Evolutionary conservation across 306 rosid genomes (phyloP).

Genomic region (apple (Malus domestica)): ASM211411v1 NC_041790.1:6309501-6310000

Average conservation of each 20-base stretch:
- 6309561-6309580: constrained; percentile 21
- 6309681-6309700: neutral
- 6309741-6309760: neutral
- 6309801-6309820: neutral
- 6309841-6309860: constrained; percentile 22
- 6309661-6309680: constrained; percentile 2
- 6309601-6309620: constrained; percentile 18
- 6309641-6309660: neutral
- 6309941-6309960: constrained; percentile 1
- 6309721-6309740: constrained; percentile 8
- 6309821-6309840: constrained; percentile 24
- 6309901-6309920: neutral
- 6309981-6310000: constrained; percentile 36
- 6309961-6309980: constrained; percentile 25
- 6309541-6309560: neutral
- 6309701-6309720: neutral
- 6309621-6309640: constrained; percentile 3
- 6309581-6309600: neutral
- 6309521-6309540: neutral
- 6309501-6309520: neutral
- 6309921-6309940: constrained; percentile 9
- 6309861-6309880: neutral
- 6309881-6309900: neutral
- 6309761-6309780: neutral
- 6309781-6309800: neutral